These are phyloP conservation scores for Casaregolazyma suthepensis DNA, from an alignment of 1,139 yeast genomes.

Conservation along the genomic window DNA sequence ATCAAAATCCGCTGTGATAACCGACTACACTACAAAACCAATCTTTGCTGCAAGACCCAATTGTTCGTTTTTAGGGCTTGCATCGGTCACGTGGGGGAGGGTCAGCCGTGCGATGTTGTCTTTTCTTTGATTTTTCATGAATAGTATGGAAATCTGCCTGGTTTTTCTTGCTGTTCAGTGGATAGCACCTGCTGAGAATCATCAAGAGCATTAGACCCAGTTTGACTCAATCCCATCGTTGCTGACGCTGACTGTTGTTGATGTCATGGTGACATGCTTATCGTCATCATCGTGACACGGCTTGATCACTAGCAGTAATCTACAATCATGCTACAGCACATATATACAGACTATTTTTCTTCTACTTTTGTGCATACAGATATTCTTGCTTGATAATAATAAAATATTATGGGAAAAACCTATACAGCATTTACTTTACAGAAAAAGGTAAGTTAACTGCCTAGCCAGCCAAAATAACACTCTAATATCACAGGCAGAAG, in stretches of 20 bases:
- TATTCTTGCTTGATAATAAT: background rate
- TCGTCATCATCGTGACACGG: too few relatives aligned
- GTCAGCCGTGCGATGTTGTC: background rate
- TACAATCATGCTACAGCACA: too few relatives aligned
- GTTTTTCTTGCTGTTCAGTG: too few relatives aligned
- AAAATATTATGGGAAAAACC: constrained; percentile 48
- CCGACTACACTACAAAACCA: constrained; percentile 32
- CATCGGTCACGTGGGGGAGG: background rate
- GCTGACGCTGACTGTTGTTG: too few relatives aligned
- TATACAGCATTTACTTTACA: constrained; percentile 48
- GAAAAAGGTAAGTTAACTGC: constrained; percentile 39
- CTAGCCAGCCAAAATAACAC: background rate
- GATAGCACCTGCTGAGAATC: too few relatives aligned
- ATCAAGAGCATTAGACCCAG: too few relatives aligned
- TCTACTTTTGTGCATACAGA: too few relatives aligned
- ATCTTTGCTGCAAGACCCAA: background rate
- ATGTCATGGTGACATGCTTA: too few relatives aligned
- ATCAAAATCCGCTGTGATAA: constrained; percentile 28
- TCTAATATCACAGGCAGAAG: constrained; percentile 42
- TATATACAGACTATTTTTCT: too few relatives aligned
- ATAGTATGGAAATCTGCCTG: background rate
- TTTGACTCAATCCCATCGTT: background rate
- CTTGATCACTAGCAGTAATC: too few relatives aligned
- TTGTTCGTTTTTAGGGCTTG: background rate
- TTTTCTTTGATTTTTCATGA: background rate